phyloP scores from a whole-genome alignment of 2,329 filamentous ascomycete genomes.

The Aspergillus pseudoterreus region DNA sequence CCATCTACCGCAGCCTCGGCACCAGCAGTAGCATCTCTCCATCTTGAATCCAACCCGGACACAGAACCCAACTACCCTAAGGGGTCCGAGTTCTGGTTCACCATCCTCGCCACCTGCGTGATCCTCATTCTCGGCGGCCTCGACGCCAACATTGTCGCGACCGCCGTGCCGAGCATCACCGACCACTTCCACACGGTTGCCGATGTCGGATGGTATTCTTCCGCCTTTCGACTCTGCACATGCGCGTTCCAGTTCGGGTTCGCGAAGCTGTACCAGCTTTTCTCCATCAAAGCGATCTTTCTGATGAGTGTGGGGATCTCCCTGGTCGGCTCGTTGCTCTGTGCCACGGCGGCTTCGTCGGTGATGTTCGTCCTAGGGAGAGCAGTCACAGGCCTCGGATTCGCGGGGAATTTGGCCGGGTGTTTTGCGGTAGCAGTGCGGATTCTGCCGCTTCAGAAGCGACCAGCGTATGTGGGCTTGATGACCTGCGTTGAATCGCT shows the following conservation, averaged over 20 bases:
- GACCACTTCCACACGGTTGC: constrained; percentile 24
- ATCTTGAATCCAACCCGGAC: constrained; percentile 1
- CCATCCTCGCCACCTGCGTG: constrained; percentile 20
- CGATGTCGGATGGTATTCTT: constrained; percentile 29
- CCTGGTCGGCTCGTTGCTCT: constrained; percentile 18
- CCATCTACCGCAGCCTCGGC: neutral
- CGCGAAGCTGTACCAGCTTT: constrained; percentile 29
- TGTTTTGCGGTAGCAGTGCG: constrained; percentile 13
- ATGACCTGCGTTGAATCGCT: constrained; percentile 22
- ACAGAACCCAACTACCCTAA: constrained; percentile 10
- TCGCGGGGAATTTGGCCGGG: constrained; percentile 15
- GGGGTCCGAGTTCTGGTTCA: constrained; percentile 15
- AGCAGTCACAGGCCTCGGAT: constrained; percentile 28
- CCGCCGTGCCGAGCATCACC: constrained; percentile 30
- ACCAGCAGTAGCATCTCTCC: constrained; percentile 1
- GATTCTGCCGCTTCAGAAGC: constrained; percentile 22
- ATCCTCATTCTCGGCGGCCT: constrained; percentile 26
- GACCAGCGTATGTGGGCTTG: constrained; percentile 25
- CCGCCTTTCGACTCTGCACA: constrained; percentile 18
- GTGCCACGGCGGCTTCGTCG: constrained; percentile 13
- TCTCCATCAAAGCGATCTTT: constrained; percentile 25
- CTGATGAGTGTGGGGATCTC: constrained; percentile 19
- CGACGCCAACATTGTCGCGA: constrained; percentile 30
- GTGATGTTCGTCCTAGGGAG: constrained; percentile 25
- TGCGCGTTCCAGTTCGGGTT: constrained; percentile 22